A percentile compares a stretch with the other conserved stretches of the same genome.
Conservation (phyloP, 345 rosid genomes). For the Ricinus communis region DNA sequence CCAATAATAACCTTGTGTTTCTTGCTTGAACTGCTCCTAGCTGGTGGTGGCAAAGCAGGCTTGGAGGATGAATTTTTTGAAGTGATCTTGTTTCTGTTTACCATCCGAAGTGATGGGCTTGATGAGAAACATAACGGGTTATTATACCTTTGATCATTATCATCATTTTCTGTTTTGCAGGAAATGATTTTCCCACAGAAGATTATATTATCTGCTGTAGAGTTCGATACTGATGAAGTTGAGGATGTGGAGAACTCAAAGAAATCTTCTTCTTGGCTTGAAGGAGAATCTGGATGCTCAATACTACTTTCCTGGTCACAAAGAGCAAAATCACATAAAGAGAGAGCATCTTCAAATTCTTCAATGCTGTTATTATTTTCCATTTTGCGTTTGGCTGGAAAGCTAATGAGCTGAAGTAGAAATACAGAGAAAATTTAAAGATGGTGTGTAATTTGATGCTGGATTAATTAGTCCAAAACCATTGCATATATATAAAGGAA, state of each 20-base stretch:
- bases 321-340: neutral
- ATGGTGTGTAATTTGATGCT: too few relatives aligned
- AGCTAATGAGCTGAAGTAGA: too few relatives aligned
- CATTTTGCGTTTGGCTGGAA: neutral
- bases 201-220: neutral
- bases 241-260: conserved; percentile 12
- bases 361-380: neutral
- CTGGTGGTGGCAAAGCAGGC: neutral
- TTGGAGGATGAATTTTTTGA: neutral
- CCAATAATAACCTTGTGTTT: conserved; percentile 17
- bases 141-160: neutral
- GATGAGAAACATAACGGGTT: neutral
- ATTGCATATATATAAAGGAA: too few relatives aligned
- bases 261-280: neutral
- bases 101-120: neutral
- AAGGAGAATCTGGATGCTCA: neutral
- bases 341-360: conserved; percentile 6
- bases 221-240: neutral
- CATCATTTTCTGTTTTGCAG: neutral
- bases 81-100: neutral
- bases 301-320: neutral
- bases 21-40: neutral
- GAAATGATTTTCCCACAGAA: conserved; percentile 15
- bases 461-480: too few relatives aligned
- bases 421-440: too few relatives aligned